Conservation (phyloP, 345 rosid genomes). For the Linum usitatissimum region DNA sequence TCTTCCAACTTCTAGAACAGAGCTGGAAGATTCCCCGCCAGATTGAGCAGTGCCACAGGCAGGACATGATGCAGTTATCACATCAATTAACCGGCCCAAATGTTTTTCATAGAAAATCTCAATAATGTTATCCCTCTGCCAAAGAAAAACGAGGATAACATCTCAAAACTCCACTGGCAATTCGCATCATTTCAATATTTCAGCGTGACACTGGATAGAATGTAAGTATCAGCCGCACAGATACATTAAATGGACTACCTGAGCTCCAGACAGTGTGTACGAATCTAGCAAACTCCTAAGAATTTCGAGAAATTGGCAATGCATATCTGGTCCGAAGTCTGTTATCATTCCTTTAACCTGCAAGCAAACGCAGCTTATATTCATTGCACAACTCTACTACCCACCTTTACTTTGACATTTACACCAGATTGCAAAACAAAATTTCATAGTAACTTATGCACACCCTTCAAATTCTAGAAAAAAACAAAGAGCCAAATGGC, state of each 20-base stretch:
- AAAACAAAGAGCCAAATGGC: too few relatives aligned
- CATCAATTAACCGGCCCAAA: slow-evolving; percentile 74
- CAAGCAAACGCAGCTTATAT: not conserved
- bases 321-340: slow-evolving; percentile 91
- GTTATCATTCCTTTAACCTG: slow-evolving; percentile 97
- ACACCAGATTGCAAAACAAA: too few relatives aligned
- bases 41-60: slow-evolving; percentile 27
- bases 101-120: slow-evolving; percentile 96
- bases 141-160: slow-evolving; percentile 11
- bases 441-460: too few relatives aligned
- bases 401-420: not conserved
- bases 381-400: not conserved
- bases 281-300: slow-evolving; percentile 93
- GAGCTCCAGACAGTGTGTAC: slow-evolving; percentile 59
- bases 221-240: slow-evolving; percentile 6
- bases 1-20: slow-evolving; percentile 33
- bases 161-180: slow-evolving; percentile 7
- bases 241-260: slow-evolving; percentile 31
- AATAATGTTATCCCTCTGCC: slow-evolving; percentile 75
- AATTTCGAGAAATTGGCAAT: slow-evolving; percentile 96
- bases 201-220: not conserved
- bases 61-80: slow-evolving; percentile 72
- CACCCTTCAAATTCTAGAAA: too few relatives aligned
- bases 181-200: slow-evolving; percentile 6
- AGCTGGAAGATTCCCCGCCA: slow-evolving; percentile 32